Evolutionary conservation across 2,329 filamentous ascomycete genomes (phyloP).

Genomic region (Xylariaceae sp.): DNA sequence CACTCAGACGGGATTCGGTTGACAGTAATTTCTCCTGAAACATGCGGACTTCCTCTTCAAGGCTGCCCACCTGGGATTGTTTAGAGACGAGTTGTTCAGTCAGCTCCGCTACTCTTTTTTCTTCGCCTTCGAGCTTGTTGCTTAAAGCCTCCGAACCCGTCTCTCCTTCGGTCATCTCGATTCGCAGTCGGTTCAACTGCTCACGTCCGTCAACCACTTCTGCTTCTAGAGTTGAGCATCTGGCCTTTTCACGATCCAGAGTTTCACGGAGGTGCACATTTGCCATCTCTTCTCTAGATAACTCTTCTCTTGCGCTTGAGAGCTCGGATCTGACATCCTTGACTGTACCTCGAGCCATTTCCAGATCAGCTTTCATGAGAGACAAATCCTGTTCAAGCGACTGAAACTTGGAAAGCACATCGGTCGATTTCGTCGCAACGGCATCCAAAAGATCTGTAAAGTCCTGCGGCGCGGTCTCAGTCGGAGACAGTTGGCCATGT

Average conservation of each 20-base stretch:
- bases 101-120: slow-evolving; percentile 63
- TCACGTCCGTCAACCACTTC: slow-evolving; percentile 62
- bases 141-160: slow-evolving; percentile 77
- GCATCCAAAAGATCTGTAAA: slow-evolving; percentile 55
- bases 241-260: slow-evolving; percentile 51
- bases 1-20: slow-evolving; percentile 48
- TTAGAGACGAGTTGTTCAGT: slow-evolving; percentile 68
- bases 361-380: slow-evolving; percentile 60
- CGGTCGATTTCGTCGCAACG: slow-evolving; percentile 54
- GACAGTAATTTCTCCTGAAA: slow-evolving; percentile 62
- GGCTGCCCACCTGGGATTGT: slow-evolving; percentile 69
- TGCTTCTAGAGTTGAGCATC: slow-evolving; percentile 49
- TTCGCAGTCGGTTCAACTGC: slow-evolving; percentile 65
- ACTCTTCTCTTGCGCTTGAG: slow-evolving; percentile 47
- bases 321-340: slow-evolving; percentile 56
- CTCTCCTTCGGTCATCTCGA: slow-evolving; percentile 75
- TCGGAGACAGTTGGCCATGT: slow-evolving; percentile 54
- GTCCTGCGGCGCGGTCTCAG: slow-evolving; percentile 51
- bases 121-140: slow-evolving; percentile 70
- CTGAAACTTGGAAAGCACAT: slow-evolving; percentile 56
- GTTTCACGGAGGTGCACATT: slow-evolving; percentile 51
- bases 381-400: slow-evolving; percentile 57
- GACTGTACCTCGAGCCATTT: slow-evolving; percentile 52
- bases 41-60: slow-evolving; percentile 71
- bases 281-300: slow-evolving; percentile 50